Evolutionary conservation across 306 rosid species (phyloP), one percentile per base, ranked within the genome.

Genomic region (Adenanthera pavonina): DNA sequence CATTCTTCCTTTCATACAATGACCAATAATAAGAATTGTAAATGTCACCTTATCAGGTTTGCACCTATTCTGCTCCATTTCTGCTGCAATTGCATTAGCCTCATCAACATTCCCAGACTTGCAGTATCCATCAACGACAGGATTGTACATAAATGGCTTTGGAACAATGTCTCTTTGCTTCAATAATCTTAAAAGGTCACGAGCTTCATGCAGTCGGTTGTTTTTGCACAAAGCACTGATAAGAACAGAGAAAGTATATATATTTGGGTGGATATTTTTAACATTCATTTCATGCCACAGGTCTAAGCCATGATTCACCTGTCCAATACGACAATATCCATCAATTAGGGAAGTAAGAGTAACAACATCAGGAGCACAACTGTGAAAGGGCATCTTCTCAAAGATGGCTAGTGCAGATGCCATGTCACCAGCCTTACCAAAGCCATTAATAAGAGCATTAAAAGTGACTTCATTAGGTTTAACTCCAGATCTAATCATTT

Each of bases 1-100:
- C 82, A 85, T 85, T 84, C 91, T 92, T 62, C 97, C 98, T 79
- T 92, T 92, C 98, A 95, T 92, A 86, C 95, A 91, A 81, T 92
- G 91, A 59, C 97, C 97, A 10, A 92, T 79, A 66, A 92, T 92
- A 82, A 95, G 97, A 86, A 92, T 92, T 38, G 97, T 95, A 85
- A 81, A 92, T 16, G 97, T 92, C 61, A 89, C 44, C 88, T 90
- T 95, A 78, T 95, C 98, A 36, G 91, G 95, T 61, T 81, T 80
- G 74, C 97, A 92, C 76, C 84, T 79, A 82, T 87, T 90, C 78
- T 85, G 87, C 77, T 87, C 94, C 98, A 92, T 91, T 87, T 92
- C 98, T 25, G 82, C 87, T 15, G 87, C 81, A 78, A 95, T 90
- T 72, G 60, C 30, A 69, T 89, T 92, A 52, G 98, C 98, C 85